Base-by-base conservation (phyloP, 352 stramenopile species). In the Globisporangium middletonii region DNA sequence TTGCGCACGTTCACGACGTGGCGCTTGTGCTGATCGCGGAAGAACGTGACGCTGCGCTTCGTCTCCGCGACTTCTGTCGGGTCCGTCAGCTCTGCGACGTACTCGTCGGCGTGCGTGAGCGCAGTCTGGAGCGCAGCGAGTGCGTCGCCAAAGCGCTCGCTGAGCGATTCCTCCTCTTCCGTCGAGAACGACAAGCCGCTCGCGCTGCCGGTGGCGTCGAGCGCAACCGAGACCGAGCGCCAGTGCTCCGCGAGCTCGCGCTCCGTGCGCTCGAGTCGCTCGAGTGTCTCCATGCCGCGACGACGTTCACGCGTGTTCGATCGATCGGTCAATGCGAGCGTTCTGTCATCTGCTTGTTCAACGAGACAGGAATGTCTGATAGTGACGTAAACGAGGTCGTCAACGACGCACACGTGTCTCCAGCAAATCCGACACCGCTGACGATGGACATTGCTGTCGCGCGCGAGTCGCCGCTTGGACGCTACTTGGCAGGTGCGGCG, bases 111-210 rank as follows among this genome's bases (percentile, higher is more conserved):
- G 0, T 68, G 59, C 3, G 59, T 44, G 18, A 90, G 16, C 23
- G 70, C 73, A 18, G 65, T 63, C 46, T 68, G 62, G 44, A 76
- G 75, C 41, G 64, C 48, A 23, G 60, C 50, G 35, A 88, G 68
- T 13, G 66, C 67, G 18, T 72, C 77, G 57, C 65, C 81, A 50
- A 90, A 66, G 37, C 74, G 71, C 50, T 85, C 75, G 55, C 89
- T 78, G 7, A 89, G 60, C 27, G 52, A 54, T 59, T 81, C 73
- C 62, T 92, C 83, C 50, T 92, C 83, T 30, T 77, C 71, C 4
- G 52, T 58, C 0, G 76, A 83, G 57, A 84, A 92, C 11, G 46
- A 62, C 18, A 88, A 65, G 46, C 77, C 55, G 59, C 49, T 48
- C 28, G 16, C 26, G 2, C 52, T 45, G 13, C 59, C 60, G 0